phyloP scores from a whole-genome alignment of 1,284 basidiomycete species.

The Apiotrichum domesticum region DNA sequence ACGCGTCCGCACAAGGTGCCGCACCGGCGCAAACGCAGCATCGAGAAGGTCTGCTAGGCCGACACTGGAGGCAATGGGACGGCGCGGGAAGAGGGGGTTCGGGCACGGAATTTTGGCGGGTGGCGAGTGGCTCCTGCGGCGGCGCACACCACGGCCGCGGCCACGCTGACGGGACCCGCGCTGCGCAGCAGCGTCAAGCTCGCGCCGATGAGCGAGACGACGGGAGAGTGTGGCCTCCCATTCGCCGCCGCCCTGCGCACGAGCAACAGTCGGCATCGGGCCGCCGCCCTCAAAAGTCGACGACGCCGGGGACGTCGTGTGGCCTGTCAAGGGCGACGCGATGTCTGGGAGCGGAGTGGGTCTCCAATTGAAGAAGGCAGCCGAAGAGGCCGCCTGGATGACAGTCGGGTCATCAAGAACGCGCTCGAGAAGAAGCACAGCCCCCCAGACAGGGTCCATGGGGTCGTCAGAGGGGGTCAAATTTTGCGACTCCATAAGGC shows the following conservation, averaged over 20 bases:
- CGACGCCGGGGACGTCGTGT: conserved; percentile 15
- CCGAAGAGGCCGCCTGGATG: conserved; percentile 9
- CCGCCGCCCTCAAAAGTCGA: conserved; percentile 12
- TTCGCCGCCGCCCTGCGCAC: conserved; percentile 34
- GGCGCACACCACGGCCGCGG: background rate
- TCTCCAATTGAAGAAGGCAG: conserved; percentile 28
- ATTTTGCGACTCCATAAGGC: background rate
- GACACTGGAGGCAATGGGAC: background rate
- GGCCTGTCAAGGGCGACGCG: conserved; percentile 3
- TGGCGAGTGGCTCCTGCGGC: conserved; percentile 1
- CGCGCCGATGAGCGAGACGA: conserved; percentile 34
- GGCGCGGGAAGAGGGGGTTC: conserved; percentile 14
- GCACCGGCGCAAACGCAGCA: conserved; percentile 11
- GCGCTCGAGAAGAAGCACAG: conserved; percentile 6
- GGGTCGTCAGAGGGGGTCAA: background rate
- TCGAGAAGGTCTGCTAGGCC: conserved; percentile 10
- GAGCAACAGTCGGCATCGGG: conserved; percentile 37
- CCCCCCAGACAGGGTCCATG: conserved; percentile 1
- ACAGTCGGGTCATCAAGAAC: conserved; percentile 3
- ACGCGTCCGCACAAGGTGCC: background rate
- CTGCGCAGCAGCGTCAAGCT: conserved; percentile 14
- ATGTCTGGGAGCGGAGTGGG: conserved; percentile 3
- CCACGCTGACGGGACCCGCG: conserved; percentile 1
- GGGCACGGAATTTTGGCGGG: background rate
- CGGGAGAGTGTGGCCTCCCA: conserved; percentile 41